Base-by-base conservation (phyloP, 2,329 filamentous ascomycete species). In the Aspergillus fumigatiaffinis region DNA sequence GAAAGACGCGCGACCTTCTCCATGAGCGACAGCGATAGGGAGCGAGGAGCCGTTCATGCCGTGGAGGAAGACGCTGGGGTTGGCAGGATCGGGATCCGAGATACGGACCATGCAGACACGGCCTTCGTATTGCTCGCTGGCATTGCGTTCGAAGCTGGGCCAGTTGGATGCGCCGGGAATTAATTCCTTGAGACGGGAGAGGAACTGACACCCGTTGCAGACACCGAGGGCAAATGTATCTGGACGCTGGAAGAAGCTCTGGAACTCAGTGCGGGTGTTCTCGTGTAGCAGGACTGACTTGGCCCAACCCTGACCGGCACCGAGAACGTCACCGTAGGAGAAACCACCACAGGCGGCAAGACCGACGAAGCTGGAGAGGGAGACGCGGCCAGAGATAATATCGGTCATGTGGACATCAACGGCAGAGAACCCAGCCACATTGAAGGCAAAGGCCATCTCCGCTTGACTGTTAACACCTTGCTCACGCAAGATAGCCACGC, bases 401-500 rank as follows among this genome's bases (percentile, higher is more conserved):
- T 97, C 93, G 3, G 89, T 94, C 94, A 99, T 97, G 81, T 97
- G 93, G 1, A 97, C 88, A 70, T 99, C 93, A 50, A 97, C 85
- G 14, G 92, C 86, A 51, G 92, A 88, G 78, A 97, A 97, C 41
- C 93, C 93, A 47, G 94, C 93, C 38, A 87, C 87, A 63, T 89
- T 87, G 82, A 97, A 97, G 51, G 92, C 92, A 70, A 96, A 97
- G 1, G 94, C 94, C 91, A 99, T 96, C 75, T 99, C 94, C n/a
- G 91, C 87, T 68, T 97, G 86, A 46, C 92, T 91, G 77, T 99
- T 97, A 64, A 96, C 91, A 72, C 94, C 94, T 74, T 97, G 92
- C 75, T 97, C 94, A 70, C 94, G 85, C 23, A 99, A 85, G 66
- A 99, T 96, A 47, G 94, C 94, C 25, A 99, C 92, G 32, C 87